Conservation (phyloP, 139 green algal genomes). For the Chlamydomonas incerta region DNA sequence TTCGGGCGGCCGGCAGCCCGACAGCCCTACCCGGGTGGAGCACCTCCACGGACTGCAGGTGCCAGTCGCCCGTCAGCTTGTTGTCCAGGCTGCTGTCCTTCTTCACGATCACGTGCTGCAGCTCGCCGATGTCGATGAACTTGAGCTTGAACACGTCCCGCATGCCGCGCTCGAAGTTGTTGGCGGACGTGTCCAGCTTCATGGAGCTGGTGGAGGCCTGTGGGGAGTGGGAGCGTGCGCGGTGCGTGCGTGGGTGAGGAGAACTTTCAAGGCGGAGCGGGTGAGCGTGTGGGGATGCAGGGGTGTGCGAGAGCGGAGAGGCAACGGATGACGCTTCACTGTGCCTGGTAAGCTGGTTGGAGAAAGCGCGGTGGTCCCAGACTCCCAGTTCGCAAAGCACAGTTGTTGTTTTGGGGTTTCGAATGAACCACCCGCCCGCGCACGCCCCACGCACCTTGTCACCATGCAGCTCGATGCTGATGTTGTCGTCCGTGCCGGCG, state of each 20-base stretch:
- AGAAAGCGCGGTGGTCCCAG: too few species aligned
- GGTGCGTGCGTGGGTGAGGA: background rate
- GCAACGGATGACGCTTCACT: too few species aligned
- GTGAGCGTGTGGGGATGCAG: too few species aligned
- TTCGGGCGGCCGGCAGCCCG: too few species aligned
- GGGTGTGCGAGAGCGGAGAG: too few species aligned
- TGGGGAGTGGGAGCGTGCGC: background rate
- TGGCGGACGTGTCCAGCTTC: conserved; percentile 60
- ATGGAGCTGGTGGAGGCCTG: conserved; percentile 38
- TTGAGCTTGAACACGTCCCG: conserved; percentile 59
- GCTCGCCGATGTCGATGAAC: conserved; percentile 58
- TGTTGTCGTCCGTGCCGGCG: conserved; percentile 72
- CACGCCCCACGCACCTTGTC: too few species aligned
- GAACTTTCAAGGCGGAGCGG: background rate
- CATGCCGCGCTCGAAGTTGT: conserved; percentile 60
- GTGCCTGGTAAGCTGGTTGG: too few species aligned
- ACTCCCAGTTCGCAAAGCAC: too few species aligned
- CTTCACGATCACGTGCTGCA: conserved; percentile 53
- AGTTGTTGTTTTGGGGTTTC: too few species aligned
- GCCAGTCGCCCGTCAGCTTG: conserved; percentile 60
- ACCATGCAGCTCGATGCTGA: conserved; percentile 65
- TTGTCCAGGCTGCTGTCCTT: conserved; percentile 50
- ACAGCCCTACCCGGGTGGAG: conserved; percentile 62
- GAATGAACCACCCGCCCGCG: too few species aligned
- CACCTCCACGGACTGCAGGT: conserved; percentile 54